Evolutionary conservation across 208 protist genomes (phyloP), one percentile per base, ranked within the genome.

Genomic region (Phytomonas sp.): DNA sequence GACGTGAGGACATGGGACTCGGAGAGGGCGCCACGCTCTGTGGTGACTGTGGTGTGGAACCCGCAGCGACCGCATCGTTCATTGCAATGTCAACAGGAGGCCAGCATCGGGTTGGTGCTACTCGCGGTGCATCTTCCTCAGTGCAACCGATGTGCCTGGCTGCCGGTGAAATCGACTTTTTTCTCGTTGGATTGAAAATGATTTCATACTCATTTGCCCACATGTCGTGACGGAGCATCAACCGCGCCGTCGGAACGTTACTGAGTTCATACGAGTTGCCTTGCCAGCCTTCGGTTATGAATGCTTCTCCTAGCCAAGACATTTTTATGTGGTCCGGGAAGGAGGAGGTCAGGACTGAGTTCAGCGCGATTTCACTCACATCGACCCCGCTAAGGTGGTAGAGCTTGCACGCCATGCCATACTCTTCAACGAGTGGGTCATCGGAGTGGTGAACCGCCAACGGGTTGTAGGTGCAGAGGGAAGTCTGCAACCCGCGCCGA

Each of bases 381-480:
- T 97, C 93, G 26, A 83, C 85, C 0, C 79, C 78, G 60, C 78
- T 88, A 26, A 97, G 82, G 8, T 79, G 82, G 71, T 87, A 91
- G 0, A 88, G 30, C 66, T 90, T 87, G 6, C 75, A 73, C 9
- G 89, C 85, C 31, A 79, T 81, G 66, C 82, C 75, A 79, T 96
- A 96, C 85, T 97, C 93, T 70, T 97, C 93, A 40, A 88, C 59
- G 56, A 97, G 75, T 9, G 93, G 74, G 11, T 94, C 83, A 67
- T 31, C 65, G 0, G 98, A 98, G 69, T 97, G 83, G 81, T 99
- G 98, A 76, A 99, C 98, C 70, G 90, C 76, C 7, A 97, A 75
- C 4, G 94, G 94, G 59, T 74, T 70, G 63, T 88, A 66, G 2
- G 98, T 99, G 32, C 91, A 95, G n/a, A 99, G 85, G 9, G 96